Evolutionary conservation across 163 green algal genomes (phyloP).

Genomic region (Chlamydomonas reinhardtii): DNA sequence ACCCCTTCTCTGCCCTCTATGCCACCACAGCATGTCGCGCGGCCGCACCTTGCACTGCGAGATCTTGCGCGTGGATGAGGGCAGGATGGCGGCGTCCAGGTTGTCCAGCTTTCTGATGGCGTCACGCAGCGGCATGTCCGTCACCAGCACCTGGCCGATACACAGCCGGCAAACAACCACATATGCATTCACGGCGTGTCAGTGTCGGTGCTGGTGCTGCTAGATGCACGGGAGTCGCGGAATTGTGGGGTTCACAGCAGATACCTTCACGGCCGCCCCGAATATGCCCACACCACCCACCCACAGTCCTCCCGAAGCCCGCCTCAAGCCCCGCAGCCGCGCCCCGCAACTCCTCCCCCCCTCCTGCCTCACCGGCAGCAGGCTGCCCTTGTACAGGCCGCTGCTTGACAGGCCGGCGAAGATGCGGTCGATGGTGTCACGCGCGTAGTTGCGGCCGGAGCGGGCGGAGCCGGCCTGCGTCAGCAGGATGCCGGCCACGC

Average conservation of each 20-base stretch:
- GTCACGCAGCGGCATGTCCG: conserved; percentile 60
- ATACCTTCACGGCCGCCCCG: too few relatives aligned
- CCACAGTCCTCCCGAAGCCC: too few relatives aligned
- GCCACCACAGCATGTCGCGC: neutral
- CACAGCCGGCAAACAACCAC: too few relatives aligned
- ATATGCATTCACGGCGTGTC: too few relatives aligned
- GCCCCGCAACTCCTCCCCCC: too few relatives aligned
- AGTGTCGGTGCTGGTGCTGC: too few relatives aligned
- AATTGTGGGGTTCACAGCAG: too few relatives aligned
- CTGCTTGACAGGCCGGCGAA: conserved; percentile 50
- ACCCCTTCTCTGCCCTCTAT: neutral
- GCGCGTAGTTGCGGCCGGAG: conserved; percentile 45
- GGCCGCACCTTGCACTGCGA: neutral
- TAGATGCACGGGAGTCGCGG: too few relatives aligned
- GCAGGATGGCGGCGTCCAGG: neutral
- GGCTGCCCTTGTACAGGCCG: conserved; percentile 49
- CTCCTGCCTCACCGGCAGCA: conserved; percentile 43
- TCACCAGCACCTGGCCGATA: conserved; percentile 53
- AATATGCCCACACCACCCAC: too few relatives aligned
- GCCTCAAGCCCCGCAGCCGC: too few relatives aligned
- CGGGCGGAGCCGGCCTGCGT: conserved; percentile 45
- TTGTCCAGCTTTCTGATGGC: conserved; percentile 41
- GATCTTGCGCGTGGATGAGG: neutral
- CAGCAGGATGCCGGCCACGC: conserved; percentile 66
- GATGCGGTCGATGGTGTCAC: conserved; percentile 45